Evolutionary conservation across 768 basidiomycete species (phyloP).

Genomic region (Heimioporus sp.): DNA sequence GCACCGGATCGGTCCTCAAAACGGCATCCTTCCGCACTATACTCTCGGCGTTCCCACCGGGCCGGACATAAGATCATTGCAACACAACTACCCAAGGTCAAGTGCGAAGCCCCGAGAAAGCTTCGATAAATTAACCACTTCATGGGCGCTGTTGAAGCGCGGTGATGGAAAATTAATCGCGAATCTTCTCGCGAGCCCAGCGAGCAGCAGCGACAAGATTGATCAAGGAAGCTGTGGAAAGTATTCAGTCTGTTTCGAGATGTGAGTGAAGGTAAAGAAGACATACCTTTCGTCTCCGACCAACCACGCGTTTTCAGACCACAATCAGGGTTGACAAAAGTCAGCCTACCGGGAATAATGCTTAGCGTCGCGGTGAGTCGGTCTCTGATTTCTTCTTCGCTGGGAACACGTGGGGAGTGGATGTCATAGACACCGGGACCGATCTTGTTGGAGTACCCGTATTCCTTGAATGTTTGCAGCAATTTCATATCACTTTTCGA

Average conservation of each 20-base stretch:
- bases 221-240: constrained; percentile 56
- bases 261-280: constrained; percentile 4
- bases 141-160: constrained; percentile 93
- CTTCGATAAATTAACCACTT: constrained; percentile 58
- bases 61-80: constrained; percentile 27
- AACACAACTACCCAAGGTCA: constrained; percentile 58
- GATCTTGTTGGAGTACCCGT: constrained; percentile 96
- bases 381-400: constrained; percentile 90
- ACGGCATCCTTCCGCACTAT: constrained; percentile 17
- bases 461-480: constrained; percentile 89
- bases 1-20: constrained; percentile 25
- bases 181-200: constrained; percentile 75
- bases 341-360: constrained; percentile 75
- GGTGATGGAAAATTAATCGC: constrained; percentile 53
- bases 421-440: constrained; percentile 99
- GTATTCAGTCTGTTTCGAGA: constrained; percentile 6
- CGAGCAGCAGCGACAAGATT: constrained; percentile 91
- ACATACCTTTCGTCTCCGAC: constrained; percentile 87
- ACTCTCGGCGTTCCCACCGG: constrained; percentile 17
- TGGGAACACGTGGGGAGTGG: constrained; percentile 97
- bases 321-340: constrained; percentile 97
- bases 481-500: constrained; percentile 99
- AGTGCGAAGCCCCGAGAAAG: constrained; percentile 35
- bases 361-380: constrained; percentile 82
- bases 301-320: constrained; percentile 98